Conservation (phyloP, 768 basidiomycete genomes). For the Bullera alba region DNA sequence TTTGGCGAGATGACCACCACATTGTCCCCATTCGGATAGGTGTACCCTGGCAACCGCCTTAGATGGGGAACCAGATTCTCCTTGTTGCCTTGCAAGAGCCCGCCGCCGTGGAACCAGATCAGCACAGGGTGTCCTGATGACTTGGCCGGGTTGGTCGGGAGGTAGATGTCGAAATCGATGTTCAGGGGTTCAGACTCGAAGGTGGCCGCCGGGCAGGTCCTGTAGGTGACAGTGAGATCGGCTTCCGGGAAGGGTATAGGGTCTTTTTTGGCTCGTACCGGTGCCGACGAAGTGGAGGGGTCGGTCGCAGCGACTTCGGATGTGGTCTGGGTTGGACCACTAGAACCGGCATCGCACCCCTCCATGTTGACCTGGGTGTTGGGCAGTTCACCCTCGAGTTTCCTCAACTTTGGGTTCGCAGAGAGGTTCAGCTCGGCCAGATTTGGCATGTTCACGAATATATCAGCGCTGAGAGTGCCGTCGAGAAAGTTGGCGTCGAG, state of each 20-base stretch:
- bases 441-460: constrained; percentile 11
- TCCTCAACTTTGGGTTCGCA: constrained; percentile 17
- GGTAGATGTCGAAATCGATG: constrained; percentile 39
- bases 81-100: constrained; percentile 41
- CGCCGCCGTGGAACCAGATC: constrained; percentile 44
- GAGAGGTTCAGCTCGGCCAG: constrained; percentile 19
- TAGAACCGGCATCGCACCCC: constrained; percentile 11
- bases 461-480: constrained; percentile 18
- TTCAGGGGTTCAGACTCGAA: constrained; percentile 35
- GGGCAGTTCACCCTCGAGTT: constrained; percentile 7
- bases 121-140: constrained; percentile 28
- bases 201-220: constrained; percentile 32
- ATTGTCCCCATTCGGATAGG: constrained; percentile 11
- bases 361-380: constrained; percentile 21
- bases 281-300: neutral
- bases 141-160: constrained; percentile 14
- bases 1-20: constrained; percentile 43
- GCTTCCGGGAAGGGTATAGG: constrained; percentile 16
- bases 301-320: neutral
- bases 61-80: constrained; percentile 44
- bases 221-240: constrained; percentile 21
- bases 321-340: neutral
- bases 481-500: constrained; percentile 25
- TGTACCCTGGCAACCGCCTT: constrained; percentile 19
- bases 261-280: neutral